Evolutionary conservation across 257 asterid species (phyloP), one percentile per base, ranked within the genome.

Genomic region (Primulina huaijiensis): DNA sequence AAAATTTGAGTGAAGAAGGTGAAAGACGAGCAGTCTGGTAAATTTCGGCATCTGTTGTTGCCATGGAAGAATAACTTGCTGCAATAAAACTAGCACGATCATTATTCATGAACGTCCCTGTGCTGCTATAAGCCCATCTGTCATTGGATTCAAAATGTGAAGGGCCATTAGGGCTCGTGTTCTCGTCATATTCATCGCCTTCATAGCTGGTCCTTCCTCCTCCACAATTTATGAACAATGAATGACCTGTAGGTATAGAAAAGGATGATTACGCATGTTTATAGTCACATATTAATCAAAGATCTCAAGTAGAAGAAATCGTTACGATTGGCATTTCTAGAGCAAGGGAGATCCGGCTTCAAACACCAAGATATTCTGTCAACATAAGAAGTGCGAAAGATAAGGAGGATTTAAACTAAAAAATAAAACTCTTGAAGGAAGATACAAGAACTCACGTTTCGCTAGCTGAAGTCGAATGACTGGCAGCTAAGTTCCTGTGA

Each of bases 51-150:
- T 58, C 83, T 11, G 35, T 6, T 11, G 82, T 55, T 29, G 71
- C 19, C 77, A 78, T 74, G 21, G 84, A 17, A 70, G 78, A 38
- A 43, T 68, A 71, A 58, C 67, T 84, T 40, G 59, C 8, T n/a
- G 85, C 75, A 20, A 72, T 29, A 59, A 64, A 87, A 21, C 1
- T 35, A 43, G 76, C 84, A 0, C 0, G 0, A 0, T 17, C 59
- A 0, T 46, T 31, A 67, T 74, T 79, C 71, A 83, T 50, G 77
- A 65, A 88, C 21, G 31, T 60, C 71, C 98, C 98, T 9, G 89
- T 80, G 84, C 90, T 90, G 86, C 92, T 90, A 78, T 78, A 90
- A 27, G 88, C 98, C 98, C 97, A 90, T 74, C 81, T 75, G 34
- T 81, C 81, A 1, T 76, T 17, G 64, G 79, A 69, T 37, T 67